Evolutionary conservation across 345 rosid species (phyloP), one percentile per base, ranked within the genome.

Genomic region (Citrus medica): DNA sequence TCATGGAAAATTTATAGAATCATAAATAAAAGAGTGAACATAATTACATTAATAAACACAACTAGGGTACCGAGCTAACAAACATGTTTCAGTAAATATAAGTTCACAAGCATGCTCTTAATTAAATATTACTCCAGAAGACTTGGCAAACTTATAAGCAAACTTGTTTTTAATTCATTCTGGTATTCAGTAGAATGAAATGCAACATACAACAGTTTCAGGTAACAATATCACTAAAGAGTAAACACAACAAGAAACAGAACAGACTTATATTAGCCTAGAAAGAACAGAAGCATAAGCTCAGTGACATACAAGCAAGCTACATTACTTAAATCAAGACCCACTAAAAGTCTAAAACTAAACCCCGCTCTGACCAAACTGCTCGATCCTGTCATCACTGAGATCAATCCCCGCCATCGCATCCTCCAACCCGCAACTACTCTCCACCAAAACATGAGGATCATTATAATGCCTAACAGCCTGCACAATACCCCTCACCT

Each of bases 401-500:
- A 86, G 82, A 75, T 83, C 83, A 69, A 86, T 72, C 63, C 83
- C 85, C 1, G 70, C 78, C 86, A 82, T 87, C 4, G 65, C 75
- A 24, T 58, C 86, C 61, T 77, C 90, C 30, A 85, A 28, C 9
- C 86, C 91, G 66, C 83, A 82, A 33, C 90, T 82, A 68, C 80
- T 81, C 85, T 90, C 89, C 28, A 83, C 90, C 86, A 89, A 78
- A 30, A 88, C 86, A 22, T 82, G 88, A 56, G 89, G 92, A 81
- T 92, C 91, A 27, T 86, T 83, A 65, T 88, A 90, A 80, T 87
- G 92, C 83, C 87, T 84, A 67, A 89, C 92, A 42, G 92, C 97
- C 76, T 83, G 86, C 67, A 89, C 90, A 79, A 90, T 88, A 14
- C 86, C 86, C 24, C 84, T 79, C 25, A 89, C 74, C 38, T 77